Evolutionary conservation across 352 stramenopile species (phyloP).

Genomic region (Globisporangium cystogenes): DNA sequence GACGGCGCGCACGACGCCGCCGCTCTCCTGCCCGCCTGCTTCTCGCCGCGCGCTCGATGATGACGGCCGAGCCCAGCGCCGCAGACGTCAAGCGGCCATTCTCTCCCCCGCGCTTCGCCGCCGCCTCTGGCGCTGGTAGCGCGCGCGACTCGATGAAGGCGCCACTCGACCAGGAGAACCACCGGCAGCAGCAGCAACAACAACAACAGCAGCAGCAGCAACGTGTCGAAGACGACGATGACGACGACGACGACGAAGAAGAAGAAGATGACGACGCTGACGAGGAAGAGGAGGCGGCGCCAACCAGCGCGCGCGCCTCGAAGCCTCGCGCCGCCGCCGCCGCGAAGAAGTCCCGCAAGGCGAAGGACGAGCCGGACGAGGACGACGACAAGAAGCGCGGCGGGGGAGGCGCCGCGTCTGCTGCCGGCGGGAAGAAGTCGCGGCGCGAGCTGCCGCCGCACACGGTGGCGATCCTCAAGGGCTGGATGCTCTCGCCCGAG

Average conservation of each 20-base stretch:
- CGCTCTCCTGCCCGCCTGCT: neutral
- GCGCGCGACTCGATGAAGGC: neutral
- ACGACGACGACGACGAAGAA: constrained; percentile 8
- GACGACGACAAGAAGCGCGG: constrained; percentile 30
- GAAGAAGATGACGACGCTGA: constrained; percentile 5
- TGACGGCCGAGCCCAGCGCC: constrained; percentile 50
- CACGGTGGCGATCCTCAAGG: constrained; percentile 82
- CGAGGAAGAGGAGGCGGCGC: constrained; percentile 1
- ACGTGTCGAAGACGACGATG: constrained; percentile 1
- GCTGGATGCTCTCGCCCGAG: constrained; percentile 86
- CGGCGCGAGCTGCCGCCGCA: constrained; percentile 75
- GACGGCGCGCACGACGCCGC: too few relatives aligned
- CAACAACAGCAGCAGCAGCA: constrained; percentile 4
- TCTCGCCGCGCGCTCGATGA: constrained; percentile 24
- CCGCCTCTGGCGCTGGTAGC: constrained; percentile 5
- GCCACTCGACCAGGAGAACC: constrained; percentile 13
- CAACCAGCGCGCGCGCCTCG: neutral
- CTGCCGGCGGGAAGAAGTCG: constrained; percentile 59
- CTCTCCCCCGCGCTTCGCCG: constrained; percentile 21
- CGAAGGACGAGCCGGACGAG: constrained; percentile 22
- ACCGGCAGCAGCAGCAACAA: constrained; percentile 6
- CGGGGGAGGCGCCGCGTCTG: neutral
- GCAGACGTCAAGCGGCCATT: constrained; percentile 33
- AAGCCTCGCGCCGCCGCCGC: neutral
- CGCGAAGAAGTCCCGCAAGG: constrained; percentile 18